These are phyloP conservation scores for Colletotrichum sp. DNA, from an alignment of 2,329 filamentous ascomycete species.

Conservation along the genomic window DNA sequence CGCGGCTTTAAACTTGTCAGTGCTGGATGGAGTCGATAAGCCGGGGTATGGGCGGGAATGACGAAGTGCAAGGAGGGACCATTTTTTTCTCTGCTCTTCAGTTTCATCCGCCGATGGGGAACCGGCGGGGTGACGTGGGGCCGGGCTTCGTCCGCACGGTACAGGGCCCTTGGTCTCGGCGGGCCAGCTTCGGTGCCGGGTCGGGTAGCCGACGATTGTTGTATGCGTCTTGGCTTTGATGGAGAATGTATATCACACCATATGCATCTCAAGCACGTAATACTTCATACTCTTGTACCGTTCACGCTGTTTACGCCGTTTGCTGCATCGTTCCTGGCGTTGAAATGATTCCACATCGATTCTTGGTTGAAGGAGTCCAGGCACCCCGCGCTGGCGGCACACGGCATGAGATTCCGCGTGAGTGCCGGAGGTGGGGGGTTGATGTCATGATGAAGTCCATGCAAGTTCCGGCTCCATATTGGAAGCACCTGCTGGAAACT, in stretches of 20 bases:
- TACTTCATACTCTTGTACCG: not conserved
- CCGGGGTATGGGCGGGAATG: not conserved
- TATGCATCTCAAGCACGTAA: constrained; percentile 3
- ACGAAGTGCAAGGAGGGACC: not conserved
- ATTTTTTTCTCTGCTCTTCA: not conserved
- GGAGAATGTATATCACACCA: not conserved
- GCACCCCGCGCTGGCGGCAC: not conserved
- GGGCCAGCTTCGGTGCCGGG: not conserved
- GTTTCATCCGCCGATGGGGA: constrained; percentile 1
- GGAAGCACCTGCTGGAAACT: too few species aligned
- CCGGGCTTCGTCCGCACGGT: not conserved
- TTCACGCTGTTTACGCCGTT: not conserved
- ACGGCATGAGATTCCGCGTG: not conserved
- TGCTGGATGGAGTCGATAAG: not conserved
- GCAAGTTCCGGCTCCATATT: too few species aligned
- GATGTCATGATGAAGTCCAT: not conserved
- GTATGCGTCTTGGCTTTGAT: not conserved
- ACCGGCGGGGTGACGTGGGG: not conserved
- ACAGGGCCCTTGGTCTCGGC: not conserved
- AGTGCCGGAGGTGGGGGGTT: not conserved
- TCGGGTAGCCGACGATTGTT: not conserved
- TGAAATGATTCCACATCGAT: not conserved
- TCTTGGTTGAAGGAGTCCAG: not conserved
- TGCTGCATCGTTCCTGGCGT: not conserved
- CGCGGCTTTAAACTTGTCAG: not conserved